These are phyloP conservation scores for Aciculosporium take DNA, from an alignment of 2,329 filamentous ascomycete species.

Conservation along the genomic window DNA sequence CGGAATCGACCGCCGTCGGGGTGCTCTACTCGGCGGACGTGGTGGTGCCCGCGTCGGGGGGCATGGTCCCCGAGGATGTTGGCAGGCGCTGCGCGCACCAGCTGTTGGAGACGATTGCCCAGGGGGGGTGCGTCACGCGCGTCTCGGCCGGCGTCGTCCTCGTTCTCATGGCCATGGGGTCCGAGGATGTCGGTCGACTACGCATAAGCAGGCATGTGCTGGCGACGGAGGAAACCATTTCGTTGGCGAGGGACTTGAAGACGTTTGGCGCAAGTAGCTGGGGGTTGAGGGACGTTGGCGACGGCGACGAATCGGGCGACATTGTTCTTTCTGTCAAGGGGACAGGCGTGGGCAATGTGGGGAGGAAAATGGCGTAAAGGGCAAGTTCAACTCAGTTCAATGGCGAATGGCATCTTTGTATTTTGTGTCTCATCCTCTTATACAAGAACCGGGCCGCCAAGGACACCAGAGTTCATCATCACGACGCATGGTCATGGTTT, in stretches of 20 bases:
- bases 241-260: constrained; percentile 69
- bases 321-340: constrained; percentile 86
- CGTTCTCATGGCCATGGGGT: constrained; percentile 93
- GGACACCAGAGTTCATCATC: too few species aligned
- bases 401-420: not conserved
- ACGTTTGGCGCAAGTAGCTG: constrained; percentile 84
- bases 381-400: too few species aligned
- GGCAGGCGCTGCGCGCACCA: constrained; percentile 81
- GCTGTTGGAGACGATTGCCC: constrained; percentile 66
- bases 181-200: constrained; percentile 83
- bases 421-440: not conserved
- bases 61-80: constrained; percentile 77
- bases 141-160: constrained; percentile 62
- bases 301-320: constrained; percentile 51
- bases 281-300: constrained; percentile 66
- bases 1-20: constrained; percentile 71
- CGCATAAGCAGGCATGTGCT: constrained; percentile 70
- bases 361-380: constrained; percentile 61
- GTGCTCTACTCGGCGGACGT: constrained; percentile 82
- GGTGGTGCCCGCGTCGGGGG: constrained; percentile 59
- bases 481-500: not conserved
- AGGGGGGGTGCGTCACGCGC: constrained; percentile 67
- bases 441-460: not conserved
- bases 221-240: constrained; percentile 65
- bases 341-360: constrained; percentile 84